phyloP scores from a whole-genome alignment of 2,329 filamentous ascomycete genomes.

The Diaporthe ilicicola region DNA sequence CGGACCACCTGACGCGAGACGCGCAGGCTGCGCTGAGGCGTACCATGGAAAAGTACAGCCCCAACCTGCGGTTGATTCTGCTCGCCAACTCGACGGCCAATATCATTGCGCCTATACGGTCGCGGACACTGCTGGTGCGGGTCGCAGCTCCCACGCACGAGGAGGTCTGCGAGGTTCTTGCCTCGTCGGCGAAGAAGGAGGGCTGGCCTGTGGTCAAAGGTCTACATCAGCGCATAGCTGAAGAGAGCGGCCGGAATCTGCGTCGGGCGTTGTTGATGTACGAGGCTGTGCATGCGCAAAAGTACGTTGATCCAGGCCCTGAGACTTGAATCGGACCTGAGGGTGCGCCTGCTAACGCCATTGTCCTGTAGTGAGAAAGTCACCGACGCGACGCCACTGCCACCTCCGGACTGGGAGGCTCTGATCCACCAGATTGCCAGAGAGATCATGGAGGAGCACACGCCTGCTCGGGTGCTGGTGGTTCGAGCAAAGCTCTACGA shows the following conservation, averaged over 20 bases:
- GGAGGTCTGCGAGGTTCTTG: constrained; percentile 85
- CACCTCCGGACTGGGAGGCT: constrained; percentile 96
- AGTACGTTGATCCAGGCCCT: constrained; percentile 66
- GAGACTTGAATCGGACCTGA: neutral
- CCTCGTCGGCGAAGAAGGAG: constrained; percentile 76
- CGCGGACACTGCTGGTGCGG: constrained; percentile 87
- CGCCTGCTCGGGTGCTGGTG: constrained; percentile 86
- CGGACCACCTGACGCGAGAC: constrained; percentile 91
- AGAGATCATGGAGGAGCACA: constrained; percentile 92
- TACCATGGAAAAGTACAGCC: constrained; percentile 99
- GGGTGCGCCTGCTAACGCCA: constrained; percentile 17
- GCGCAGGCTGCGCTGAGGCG: constrained; percentile 93
- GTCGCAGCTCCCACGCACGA: constrained; percentile 88
- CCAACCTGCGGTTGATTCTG: constrained; percentile 89
- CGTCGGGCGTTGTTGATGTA: constrained; percentile 94
- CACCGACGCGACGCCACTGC: constrained; percentile 86
- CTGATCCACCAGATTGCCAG: constrained; percentile 89
- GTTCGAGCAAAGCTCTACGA: constrained; percentile 97
- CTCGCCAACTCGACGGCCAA: constrained; percentile 97
- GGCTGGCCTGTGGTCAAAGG: constrained; percentile 80
- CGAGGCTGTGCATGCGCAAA: constrained; percentile 95
- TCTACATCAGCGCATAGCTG: constrained; percentile 85
- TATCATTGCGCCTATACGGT: constrained; percentile 98
- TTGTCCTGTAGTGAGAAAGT: constrained; percentile 77
- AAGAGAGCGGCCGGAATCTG: constrained; percentile 90